Conservation (phyloP, 1,284 basidiomycete species). For the Schizophyllum amplum region DNA sequence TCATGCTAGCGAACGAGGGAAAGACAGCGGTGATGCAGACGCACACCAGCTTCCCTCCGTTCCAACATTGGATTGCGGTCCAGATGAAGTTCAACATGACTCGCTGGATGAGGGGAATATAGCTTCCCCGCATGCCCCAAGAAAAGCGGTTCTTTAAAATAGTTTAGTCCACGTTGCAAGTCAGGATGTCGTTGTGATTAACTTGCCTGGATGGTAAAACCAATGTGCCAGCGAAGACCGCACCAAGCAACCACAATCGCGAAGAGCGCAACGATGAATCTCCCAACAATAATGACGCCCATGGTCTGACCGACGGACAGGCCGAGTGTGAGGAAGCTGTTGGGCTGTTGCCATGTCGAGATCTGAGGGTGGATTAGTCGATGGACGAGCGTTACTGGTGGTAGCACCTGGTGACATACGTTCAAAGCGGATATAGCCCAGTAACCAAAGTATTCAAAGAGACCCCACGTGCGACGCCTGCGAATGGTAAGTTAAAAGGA, state of each 20-base stretch:
- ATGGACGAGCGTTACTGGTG: background rate
- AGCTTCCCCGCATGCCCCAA: constrained; percentile 14
- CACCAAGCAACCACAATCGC: constrained; percentile 12
- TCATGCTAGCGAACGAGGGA: constrained; percentile 1
- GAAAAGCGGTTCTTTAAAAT: constrained; percentile 8
- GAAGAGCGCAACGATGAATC: constrained; percentile 10
- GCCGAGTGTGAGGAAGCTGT: constrained; percentile 11
- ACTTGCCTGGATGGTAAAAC: constrained; percentile 11
- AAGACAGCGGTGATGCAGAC: background rate
- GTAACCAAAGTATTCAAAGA: constrained; percentile 12
- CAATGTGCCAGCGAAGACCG: constrained; percentile 14
- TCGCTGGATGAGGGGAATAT: constrained; percentile 13
- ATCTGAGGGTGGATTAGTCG: constrained; percentile 2
- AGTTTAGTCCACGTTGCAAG: background rate
- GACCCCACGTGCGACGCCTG: constrained; percentile 12
- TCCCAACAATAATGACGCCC: constrained; percentile 12
- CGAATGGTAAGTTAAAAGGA: background rate
- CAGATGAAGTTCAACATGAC: constrained; percentile 14
- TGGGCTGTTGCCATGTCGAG: constrained; percentile 12
- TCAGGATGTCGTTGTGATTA: background rate
- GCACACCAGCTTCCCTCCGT: constrained; percentile 9
- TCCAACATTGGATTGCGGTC: constrained; percentile 13
- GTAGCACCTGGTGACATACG: background rate
- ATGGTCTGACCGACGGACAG: constrained; percentile 14
- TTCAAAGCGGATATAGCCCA: constrained; percentile 12